Conservation (phyloP, 495 filamentous ascomycete genomes). For the Daldinia decipiens region DNA sequence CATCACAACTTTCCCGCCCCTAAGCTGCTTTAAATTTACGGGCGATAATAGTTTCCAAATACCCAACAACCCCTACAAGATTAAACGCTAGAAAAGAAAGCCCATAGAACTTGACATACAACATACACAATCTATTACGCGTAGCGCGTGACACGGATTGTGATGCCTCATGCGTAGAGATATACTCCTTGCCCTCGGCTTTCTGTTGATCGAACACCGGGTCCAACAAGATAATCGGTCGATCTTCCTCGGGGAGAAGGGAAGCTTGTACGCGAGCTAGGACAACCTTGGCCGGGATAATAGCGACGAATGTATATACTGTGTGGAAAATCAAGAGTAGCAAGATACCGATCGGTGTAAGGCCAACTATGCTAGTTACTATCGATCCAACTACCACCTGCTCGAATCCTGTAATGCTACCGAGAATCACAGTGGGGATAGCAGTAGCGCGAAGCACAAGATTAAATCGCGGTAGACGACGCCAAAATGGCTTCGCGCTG, state of each 20-base stretch:
- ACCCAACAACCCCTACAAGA: not conserved
- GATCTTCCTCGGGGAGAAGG: slow-evolving; percentile 40
- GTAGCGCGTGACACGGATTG: slow-evolving; percentile 68
- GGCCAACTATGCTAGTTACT: too few relatives aligned
- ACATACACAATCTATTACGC: slow-evolving; percentile 65
- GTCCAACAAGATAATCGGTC: slow-evolving; percentile 38
- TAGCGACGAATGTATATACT: not conserved
- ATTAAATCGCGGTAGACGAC: slow-evolving; percentile 19
- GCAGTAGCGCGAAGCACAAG: slow-evolving; percentile 23
- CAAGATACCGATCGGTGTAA: too few relatives aligned
- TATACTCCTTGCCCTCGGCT: slow-evolving; percentile 59
- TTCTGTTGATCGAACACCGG: slow-evolving; percentile 23
- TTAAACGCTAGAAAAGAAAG: not conserved
- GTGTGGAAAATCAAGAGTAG: not conserved
- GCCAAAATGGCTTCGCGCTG: slow-evolving; percentile 19
- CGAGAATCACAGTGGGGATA: slow-evolving; percentile 7
- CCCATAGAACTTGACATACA: slow-evolving; percentile 61
- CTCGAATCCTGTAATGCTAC: not conserved
- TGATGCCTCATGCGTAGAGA: slow-evolving; percentile 72
- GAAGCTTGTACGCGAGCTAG: slow-evolving; percentile 43
- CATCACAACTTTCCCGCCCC: not conserved
- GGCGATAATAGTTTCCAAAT: not conserved
- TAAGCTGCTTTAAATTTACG: not conserved
- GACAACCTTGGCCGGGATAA: slow-evolving; percentile 26
- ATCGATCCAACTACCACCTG: not conserved